A percentile compares a stretch with the other conserved stretches of the same genome.
Conservation (phyloP, 192 early-diverging fungal species). For the Mortierella claussenii region DNA sequence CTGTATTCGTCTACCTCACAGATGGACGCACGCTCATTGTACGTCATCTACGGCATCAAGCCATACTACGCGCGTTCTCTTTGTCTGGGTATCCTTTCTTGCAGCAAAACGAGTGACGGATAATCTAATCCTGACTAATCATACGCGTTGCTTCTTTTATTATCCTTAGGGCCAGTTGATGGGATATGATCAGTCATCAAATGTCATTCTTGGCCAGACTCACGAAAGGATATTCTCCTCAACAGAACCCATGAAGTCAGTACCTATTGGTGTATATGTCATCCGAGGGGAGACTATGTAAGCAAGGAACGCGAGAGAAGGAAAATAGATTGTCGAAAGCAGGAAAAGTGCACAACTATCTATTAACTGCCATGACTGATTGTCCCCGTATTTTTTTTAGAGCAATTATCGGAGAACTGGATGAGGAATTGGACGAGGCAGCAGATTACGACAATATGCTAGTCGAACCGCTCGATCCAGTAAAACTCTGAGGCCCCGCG, state of each 20-base stretch:
- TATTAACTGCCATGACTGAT: too few species aligned
- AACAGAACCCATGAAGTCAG: conserved; percentile 33
- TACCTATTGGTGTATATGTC: conserved; percentile 51
- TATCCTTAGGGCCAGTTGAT: conserved; percentile 29
- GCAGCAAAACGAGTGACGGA: background rate
- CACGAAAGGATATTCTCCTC: conserved; percentile 49
- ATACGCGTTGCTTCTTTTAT: background rate
- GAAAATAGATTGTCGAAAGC: too few species aligned
- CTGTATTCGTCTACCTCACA: conserved; percentile 42
- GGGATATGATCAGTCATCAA: conserved; percentile 46
- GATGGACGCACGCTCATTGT: conserved; percentile 42
- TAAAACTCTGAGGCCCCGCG: conserved; percentile 18
- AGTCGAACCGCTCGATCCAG: conserved; percentile 40
- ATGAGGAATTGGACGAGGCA: conserved; percentile 40
- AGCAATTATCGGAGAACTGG: conserved; percentile 42
- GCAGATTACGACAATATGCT: conserved; percentile 38
- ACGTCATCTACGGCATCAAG: too few species aligned
- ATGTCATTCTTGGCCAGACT: conserved; percentile 39
- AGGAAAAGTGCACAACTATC: too few species aligned
- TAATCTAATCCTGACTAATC: background rate
- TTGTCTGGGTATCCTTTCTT: background rate
- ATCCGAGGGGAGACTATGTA: conserved; percentile 48
- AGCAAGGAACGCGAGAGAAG: too few species aligned
- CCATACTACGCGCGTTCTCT: too few species aligned
- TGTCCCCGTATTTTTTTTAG: too few species aligned